phyloP scores from a whole-genome alignment of 2,329 filamentous ascomycete species.

The Gaeumannomyces sp. region DNA sequence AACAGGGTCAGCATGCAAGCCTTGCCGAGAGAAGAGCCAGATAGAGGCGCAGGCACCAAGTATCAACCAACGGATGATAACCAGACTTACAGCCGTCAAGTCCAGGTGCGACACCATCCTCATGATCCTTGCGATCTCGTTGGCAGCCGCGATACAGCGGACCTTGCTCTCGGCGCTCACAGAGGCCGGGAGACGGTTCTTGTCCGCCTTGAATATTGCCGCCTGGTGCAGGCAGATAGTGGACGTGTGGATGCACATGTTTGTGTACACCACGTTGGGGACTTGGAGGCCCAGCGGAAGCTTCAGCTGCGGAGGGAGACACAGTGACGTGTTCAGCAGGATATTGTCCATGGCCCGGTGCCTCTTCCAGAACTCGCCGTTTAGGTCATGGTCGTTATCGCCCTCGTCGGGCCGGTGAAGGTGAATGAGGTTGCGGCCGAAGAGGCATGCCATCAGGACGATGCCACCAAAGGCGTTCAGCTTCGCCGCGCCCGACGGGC shows the following conservation, averaged over 20 bases:
- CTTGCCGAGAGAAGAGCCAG: neutral
- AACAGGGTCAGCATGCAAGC: neutral
- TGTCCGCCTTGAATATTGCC: conserved; percentile 95
- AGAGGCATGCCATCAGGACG: conserved; percentile 78
- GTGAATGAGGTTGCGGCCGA: conserved; percentile 86
- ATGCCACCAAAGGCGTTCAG: conserved; percentile 76
- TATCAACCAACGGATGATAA: neutral
- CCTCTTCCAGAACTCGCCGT: conserved; percentile 92
- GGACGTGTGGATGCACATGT: conserved; percentile 95
- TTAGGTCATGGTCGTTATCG: conserved; percentile 79
- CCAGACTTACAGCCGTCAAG: conserved; percentile 61
- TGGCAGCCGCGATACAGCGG: conserved; percentile 85
- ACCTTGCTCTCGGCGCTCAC: conserved; percentile 87
- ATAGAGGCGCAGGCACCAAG: neutral
- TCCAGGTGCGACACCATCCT: conserved; percentile 89
- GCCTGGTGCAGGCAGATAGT: conserved; percentile 98
- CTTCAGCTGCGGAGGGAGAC: conserved; percentile 73
- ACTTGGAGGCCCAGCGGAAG: conserved; percentile 69
- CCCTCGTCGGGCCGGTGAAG: conserved; percentile 79
- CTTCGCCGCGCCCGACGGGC: conserved; percentile 62
- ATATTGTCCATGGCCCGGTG: conserved; percentile 87
- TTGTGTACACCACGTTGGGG: conserved; percentile 84
- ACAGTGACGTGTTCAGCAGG: conserved; percentile 77
- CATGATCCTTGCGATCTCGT: conserved; percentile 93
- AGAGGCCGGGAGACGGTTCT: conserved; percentile 68